Evolutionary conservation across 495 filamentous ascomycete species (phyloP), one percentile per base, ranked within the genome.

Genomic region (Diplogelasinospora grovesii): DNA sequence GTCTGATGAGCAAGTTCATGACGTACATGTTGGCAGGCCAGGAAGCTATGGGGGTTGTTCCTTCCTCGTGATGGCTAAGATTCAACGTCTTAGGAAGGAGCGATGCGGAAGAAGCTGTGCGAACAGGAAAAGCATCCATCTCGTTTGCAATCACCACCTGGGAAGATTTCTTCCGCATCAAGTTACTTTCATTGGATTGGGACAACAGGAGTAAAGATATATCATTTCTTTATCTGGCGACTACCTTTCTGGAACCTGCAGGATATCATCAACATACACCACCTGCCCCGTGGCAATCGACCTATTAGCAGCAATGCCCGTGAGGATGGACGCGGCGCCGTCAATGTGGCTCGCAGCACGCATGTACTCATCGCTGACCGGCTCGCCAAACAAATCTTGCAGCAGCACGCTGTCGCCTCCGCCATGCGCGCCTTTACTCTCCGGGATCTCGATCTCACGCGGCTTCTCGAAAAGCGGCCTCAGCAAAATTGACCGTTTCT

Each of bases 281-380:
- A 69, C 65, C 40, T 68, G 64, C 0, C 73, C 74, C 32, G 67
- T 77, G 1, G 66, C 64, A 23, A 78, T 72, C 4, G 74, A 74
- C 52, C 54, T 59, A 42, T 78, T 79, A 5, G 74, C 74, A 19
- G 71, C 73, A 46, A 79, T 74, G 0, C 74, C 75, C 0, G 73
- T 77, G 45, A 76, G 24, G 29, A 79, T 77, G 4, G 71, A 74
- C 45, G 66, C 56, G 0, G 72, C 74, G 3, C 74, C 75, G 41
- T 79, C 73, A 8, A 77, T 46, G 53, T 77, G 71, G 37, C 61
- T 64, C 19, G 66, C 67, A 2, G 61, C 65, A 1, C 63, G 47
- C 54, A 61, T 62, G 41, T 64, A 66, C 55, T 66, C 58, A 31
- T 69, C 66, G 15, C 56, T 48, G 8, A 54, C 53, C 3, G 57